phyloP scores from a whole-genome alignment of 169 alveolate species.

The Pseudocohnilembus persalinus region DNA sequence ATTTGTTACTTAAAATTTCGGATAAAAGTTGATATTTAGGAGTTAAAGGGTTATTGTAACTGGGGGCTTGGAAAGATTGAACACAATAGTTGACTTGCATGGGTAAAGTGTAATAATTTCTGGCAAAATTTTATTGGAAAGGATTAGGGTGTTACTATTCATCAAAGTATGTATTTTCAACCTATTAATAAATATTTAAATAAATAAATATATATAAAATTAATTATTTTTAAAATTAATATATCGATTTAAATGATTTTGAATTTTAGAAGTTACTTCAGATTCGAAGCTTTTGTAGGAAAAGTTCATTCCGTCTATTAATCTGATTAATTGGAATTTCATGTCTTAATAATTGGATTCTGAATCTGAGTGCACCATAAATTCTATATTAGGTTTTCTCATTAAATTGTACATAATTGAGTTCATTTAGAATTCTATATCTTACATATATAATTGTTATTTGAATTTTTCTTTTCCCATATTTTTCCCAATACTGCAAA shows the following conservation, averaged over 20 bases:
- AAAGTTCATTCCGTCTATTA: too few relatives aligned
- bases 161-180: too few relatives aligned
- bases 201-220: too few relatives aligned
- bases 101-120: slow-evolving; percentile 51
- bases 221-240: too few relatives aligned
- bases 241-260: too few relatives aligned
- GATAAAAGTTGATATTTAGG: slow-evolving; percentile 45
- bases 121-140: slow-evolving; percentile 24
- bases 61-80: slow-evolving; percentile 45
- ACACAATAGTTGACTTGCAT: slow-evolving; percentile 56
- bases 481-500: slow-evolving; percentile 43
- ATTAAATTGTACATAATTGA: background rate
- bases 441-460: background rate
- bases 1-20: slow-evolving; percentile 41
- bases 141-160: slow-evolving; percentile 30
- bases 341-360: too few relatives aligned
- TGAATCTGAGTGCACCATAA: slow-evolving; percentile 29
- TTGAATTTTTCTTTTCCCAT: slow-evolving; percentile 37
- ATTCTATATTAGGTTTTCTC: too few relatives aligned
- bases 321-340: too few relatives aligned
- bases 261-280: too few relatives aligned
- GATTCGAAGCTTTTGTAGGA: too few relatives aligned
- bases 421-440: background rate
- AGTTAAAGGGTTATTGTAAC: slow-evolving; percentile 34
- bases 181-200: too few relatives aligned